Evolutionary conservation across 2,329 filamentous ascomycete species (phyloP), one percentile per base, ranked within the genome.

Genomic region (Fusarium albidum): DNA sequence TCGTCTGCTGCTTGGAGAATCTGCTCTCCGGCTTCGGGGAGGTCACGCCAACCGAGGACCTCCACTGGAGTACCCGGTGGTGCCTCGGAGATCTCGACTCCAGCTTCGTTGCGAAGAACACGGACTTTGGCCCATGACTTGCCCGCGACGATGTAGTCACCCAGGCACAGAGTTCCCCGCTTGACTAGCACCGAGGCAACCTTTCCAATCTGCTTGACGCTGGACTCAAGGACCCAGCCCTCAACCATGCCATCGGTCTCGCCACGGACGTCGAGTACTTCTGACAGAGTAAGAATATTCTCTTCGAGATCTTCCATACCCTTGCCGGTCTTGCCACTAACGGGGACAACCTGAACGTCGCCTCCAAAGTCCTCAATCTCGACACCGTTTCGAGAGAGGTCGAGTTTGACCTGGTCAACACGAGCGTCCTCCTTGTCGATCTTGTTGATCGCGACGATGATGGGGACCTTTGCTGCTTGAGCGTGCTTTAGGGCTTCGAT

Each of bases 361-460:
- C 95, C 95, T 33, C 95, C 95, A 67, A 86, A 96, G 69, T 98
- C 95, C 76, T 99, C 95, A 48, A 99, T 89, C 65, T 96, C 90
- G 26, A 99, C 86, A 8, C 90, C 92, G 67, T 96, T 82, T 3
- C 86, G 81, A 9, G 90, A 86, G 18, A 99, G 85, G 71, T 98
- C 95, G 49, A 88, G 81, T 76, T 98, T 98, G 57, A 98, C 93
- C 40, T 86, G 84, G 34, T 97, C 89, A 10, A 92, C 77, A 44
- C 92, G 85, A 6, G 90, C 88, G 54, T 91, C 89, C 54, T 89
- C 86, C 75, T 95, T 96, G 76, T 99, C 95, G 44, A 96, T 85
- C 75, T 99, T 99, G 79, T 95, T 99, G 75, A 98, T 94, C 13
- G 96, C 96, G 43, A 99, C 95, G 52, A 99, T 96, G 42, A 99